phyloP scores from a whole-genome alignment of 768 basidiomycete genomes.

The Amyloporia xantha region DNA sequence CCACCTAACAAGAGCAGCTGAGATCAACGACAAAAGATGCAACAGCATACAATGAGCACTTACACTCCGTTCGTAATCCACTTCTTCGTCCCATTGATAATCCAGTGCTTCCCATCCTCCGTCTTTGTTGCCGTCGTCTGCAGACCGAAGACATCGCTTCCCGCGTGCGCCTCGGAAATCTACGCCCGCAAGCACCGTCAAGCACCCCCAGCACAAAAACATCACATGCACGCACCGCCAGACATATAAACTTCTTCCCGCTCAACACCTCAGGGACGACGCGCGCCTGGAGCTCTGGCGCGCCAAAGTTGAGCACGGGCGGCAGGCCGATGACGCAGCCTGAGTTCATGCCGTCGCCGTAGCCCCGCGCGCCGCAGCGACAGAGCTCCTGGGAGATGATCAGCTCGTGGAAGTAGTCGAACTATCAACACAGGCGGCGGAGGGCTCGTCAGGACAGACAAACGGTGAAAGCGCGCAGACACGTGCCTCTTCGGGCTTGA shows the following conservation, averaged over 20 bases:
- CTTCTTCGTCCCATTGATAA: constrained; percentile 83
- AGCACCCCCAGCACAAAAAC: not conserved
- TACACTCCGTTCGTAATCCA: constrained; percentile 76
- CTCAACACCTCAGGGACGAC: constrained; percentile 61
- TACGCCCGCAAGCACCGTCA: not conserved
- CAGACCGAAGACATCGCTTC: constrained; percentile 78
- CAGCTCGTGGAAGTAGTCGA: constrained; percentile 85
- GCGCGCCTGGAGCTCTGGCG: constrained; percentile 48
- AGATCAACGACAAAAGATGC: not conserved
- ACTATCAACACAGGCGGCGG: constrained; percentile 31
- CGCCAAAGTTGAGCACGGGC: constrained; percentile 80
- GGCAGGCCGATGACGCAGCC: constrained; percentile 82
- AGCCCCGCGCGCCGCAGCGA: constrained; percentile 67
- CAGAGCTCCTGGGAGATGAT: constrained; percentile 26
- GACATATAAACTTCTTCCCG: constrained; percentile 78
- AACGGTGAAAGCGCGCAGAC: not conserved
- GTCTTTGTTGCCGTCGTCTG: constrained; percentile 75
- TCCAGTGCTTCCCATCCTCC: constrained; percentile 78
- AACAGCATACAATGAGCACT: constrained; percentile 13
- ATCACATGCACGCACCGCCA: constrained; percentile 39
- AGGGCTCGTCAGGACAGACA: too few species aligned
- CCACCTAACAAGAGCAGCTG: constrained; percentile 19
- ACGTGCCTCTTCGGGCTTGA: constrained; percentile 59
- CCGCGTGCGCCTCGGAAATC: constrained; percentile 84
- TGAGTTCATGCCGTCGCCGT: constrained; percentile 70